A percentile compares a stretch with the other conserved stretches of the same genome.
Evolutionary conservation across 495 filamentous ascomycete genomes (phyloP).

Genomic region (Aspergillus biplanus): DNA sequence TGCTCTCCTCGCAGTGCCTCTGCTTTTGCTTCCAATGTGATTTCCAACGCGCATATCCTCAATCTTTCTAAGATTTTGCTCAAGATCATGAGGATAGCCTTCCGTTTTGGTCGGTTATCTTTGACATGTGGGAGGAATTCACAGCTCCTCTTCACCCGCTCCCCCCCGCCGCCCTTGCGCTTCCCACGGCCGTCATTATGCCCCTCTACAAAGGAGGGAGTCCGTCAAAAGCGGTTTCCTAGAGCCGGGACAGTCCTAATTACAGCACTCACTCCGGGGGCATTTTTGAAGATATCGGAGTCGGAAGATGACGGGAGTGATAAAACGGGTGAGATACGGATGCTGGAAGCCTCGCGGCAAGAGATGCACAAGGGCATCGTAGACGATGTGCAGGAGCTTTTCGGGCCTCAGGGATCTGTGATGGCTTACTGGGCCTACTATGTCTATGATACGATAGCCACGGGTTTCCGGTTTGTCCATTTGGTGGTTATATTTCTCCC

Average conservation of each 20-base stretch:
- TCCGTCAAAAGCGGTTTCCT: constrained; percentile 33
- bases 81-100: constrained; percentile 58
- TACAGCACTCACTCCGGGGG: constrained; percentile 61
- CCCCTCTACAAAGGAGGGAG: constrained; percentile 28
- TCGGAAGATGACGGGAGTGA: constrained; percentile 61
- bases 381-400: constrained; percentile 60
- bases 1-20: neutral
- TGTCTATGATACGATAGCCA: constrained; percentile 85
- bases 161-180: constrained; percentile 21
- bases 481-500: constrained; percentile 89
- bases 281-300: constrained; percentile 75
- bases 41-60: neutral
- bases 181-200: constrained; percentile 30
- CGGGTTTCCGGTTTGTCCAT: constrained; percentile 82
- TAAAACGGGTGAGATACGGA: constrained; percentile 77
- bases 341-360: constrained; percentile 77
- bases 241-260: constrained; percentile 46
- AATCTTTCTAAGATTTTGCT: constrained; percentile 18
- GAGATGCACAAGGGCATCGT: constrained; percentile 72
- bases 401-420: constrained; percentile 54
- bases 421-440: constrained; percentile 69
- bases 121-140: constrained; percentile 41
- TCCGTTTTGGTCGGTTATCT: constrained; percentile 58
- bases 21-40: constrained; percentile 12
- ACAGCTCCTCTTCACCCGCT: constrained; percentile 25